Evolutionary conservation across 352 stramenopile species (phyloP).

Genomic region (Globisporangium carolinianum): DNA sequence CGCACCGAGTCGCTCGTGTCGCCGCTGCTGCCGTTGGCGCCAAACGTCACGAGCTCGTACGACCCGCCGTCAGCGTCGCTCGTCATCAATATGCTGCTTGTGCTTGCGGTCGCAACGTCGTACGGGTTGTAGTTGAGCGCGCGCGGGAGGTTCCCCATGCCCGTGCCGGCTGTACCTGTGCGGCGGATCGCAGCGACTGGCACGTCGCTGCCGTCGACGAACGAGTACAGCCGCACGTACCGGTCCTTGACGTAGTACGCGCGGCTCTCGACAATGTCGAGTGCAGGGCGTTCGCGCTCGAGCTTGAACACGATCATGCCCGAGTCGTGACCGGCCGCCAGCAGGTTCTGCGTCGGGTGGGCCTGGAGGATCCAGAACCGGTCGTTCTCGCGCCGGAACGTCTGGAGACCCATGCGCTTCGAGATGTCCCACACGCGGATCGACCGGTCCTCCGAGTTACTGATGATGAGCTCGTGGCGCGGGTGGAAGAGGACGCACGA

Average conservation of each 20-base stretch:
- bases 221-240: conserved; percentile 97
- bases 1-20: conserved; percentile 91
- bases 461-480: conserved; percentile 98
- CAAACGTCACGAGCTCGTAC: conserved; percentile 98
- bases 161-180: conserved; percentile 55
- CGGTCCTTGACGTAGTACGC: conserved; percentile 97
- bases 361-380: conserved; percentile 98
- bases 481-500: conserved; percentile 99
- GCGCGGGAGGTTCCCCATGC: conserved; percentile 92
- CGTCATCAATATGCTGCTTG: conserved; percentile 92
- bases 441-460: conserved; percentile 98
- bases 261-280: conserved; percentile 79
- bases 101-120: conserved; percentile 85
- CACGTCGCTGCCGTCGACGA: conserved; percentile 73
- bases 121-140: conserved; percentile 96
- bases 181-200: conserved; percentile 66
- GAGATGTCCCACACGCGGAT: conserved; percentile 99
- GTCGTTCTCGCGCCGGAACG: conserved; percentile 98
- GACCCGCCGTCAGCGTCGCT: conserved; percentile 95
- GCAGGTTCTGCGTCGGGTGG: conserved; percentile 95
- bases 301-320: conserved; percentile 99
- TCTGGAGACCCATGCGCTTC: conserved; percentile 98
- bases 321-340: conserved; percentile 98
- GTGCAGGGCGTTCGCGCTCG: conserved; percentile 94
- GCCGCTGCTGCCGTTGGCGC: conserved; percentile 38